phyloP scores from a whole-genome alignment of 2,329 filamentous ascomycete genomes.

The Claviceps monticola region DNA sequence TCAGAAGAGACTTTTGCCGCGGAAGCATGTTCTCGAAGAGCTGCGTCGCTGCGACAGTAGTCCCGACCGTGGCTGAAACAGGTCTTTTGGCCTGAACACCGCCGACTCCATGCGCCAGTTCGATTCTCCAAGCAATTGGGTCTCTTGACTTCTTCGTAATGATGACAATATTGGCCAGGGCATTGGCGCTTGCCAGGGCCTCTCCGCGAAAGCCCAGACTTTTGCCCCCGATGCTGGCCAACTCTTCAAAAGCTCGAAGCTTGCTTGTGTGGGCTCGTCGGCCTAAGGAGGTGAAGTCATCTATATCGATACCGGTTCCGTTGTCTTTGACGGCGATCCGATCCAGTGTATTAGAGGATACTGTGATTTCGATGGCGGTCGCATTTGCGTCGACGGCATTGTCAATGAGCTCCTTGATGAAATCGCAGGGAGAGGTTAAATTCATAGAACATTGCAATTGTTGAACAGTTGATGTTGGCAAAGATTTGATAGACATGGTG shows the following conservation, averaged over 20 bases:
- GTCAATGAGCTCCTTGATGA: slow-evolving; percentile 67
- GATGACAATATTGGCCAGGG: slow-evolving; percentile 44
- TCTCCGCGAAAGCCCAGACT: slow-evolving; percentile 67
- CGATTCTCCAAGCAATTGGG: slow-evolving; percentile 37
- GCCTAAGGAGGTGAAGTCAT: slow-evolving; percentile 50
- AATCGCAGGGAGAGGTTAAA: slow-evolving; percentile 42
- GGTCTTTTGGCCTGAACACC: slow-evolving; percentile 18
- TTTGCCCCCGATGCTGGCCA: slow-evolving; percentile 38
- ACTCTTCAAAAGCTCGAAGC: slow-evolving; percentile 47
- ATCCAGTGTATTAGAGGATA: slow-evolving; percentile 53
- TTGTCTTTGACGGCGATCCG: slow-evolving; percentile 59
- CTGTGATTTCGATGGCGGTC: slow-evolving; percentile 47
- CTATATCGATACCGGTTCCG: slow-evolving; percentile 51
- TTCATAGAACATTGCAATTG: slow-evolving; percentile 47
- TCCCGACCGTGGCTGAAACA: slow-evolving; percentile 48
- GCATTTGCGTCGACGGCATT: slow-evolving; percentile 63
- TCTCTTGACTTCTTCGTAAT: slow-evolving; percentile 52
- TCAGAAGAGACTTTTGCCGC: slow-evolving; percentile 42
- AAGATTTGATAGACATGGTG: slow-evolving; percentile 34
- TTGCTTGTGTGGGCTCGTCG: slow-evolving; percentile 62
- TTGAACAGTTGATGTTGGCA: slow-evolving; percentile 35
- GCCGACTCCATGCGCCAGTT: slow-evolving; percentile 22
- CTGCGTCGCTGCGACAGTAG: slow-evolving; percentile 46
- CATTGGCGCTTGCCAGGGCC: slow-evolving; percentile 52
- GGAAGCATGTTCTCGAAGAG: slow-evolving; percentile 51